Conservation (phyloP, 73 alveolate species). For the Tetrahymena borealis region DNA sequence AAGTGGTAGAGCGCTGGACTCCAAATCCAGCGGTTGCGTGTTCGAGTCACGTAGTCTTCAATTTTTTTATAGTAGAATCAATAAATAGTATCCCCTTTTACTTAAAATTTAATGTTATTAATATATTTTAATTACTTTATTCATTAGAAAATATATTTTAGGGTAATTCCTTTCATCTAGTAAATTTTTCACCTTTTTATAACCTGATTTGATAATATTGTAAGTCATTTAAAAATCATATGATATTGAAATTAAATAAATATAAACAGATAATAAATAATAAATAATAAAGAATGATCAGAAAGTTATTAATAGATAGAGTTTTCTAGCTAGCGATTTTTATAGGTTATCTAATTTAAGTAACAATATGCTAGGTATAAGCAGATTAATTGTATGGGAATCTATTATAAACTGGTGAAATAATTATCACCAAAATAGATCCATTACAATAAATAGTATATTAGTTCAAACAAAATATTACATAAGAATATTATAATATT, state of each 20-base stretch:
- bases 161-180: too few species aligned
- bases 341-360: background rate
- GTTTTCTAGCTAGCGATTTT: background rate
- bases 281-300: too few species aligned
- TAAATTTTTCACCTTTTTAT: too few species aligned
- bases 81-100: too few species aligned
- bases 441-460: background rate
- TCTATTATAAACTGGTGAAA: background rate
- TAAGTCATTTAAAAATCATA: too few species aligned
- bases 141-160: too few species aligned
- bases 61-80: background rate
- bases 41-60: slow-evolving; percentile 55
- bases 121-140: too few species aligned
- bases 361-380: background rate
- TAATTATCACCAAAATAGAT: background rate
- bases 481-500: background rate
- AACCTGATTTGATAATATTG: too few species aligned
- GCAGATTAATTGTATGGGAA: background rate
- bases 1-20: slow-evolving; percentile 51
- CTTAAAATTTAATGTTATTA: too few species aligned
- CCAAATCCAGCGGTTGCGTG: slow-evolving; percentile 54
- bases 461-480: background rate
- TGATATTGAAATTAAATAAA: too few species aligned
- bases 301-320: too few species aligned
- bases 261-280: too few species aligned